Conservation (phyloP, 2,329 filamentous ascomycete genomes). For the Domatiomyces catenatus region DNA sequence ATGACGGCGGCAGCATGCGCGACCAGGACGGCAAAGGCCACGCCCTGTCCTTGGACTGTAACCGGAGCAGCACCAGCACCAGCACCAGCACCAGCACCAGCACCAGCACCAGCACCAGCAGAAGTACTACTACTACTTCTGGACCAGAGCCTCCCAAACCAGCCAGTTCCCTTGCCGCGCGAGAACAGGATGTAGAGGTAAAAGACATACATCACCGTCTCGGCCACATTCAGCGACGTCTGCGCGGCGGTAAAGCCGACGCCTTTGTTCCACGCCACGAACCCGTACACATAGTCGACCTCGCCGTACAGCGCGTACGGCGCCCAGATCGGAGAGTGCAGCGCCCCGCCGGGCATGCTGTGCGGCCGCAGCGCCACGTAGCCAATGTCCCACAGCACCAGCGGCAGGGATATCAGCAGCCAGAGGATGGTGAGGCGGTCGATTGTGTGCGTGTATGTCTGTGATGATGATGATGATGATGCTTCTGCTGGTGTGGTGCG, state of each 20-base stretch:
- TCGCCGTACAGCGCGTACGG: constrained; percentile 69
- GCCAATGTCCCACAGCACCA: constrained; percentile 65
- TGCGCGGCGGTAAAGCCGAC: constrained; percentile 71
- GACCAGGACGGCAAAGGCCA: constrained; percentile 37
- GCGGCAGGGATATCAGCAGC: constrained; percentile 58
- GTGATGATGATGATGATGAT: constrained; percentile 6
- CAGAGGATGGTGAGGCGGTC: constrained; percentile 49
- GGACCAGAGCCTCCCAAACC: constrained; percentile 2
- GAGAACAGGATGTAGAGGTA: constrained; percentile 41
- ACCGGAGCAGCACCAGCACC: background rate
- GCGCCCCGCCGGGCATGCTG: constrained; percentile 61
- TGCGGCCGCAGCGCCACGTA: constrained; percentile 70
- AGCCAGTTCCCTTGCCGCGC: constrained; percentile 20
- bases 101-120: too few species aligned
- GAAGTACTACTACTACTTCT: too few species aligned
- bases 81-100: too few species aligned
- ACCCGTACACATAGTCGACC: constrained; percentile 71
- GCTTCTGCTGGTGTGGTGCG: constrained; percentile 6
- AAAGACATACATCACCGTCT: constrained; percentile 48
- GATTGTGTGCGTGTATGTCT: constrained; percentile 43
- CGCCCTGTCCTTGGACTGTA: constrained; percentile 27
- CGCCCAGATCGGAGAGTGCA: constrained; percentile 57
- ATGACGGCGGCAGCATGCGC: constrained; percentile 45
- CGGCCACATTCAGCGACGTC: constrained; percentile 50
- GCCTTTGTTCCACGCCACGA: constrained; percentile 49